Evolutionary conservation across 177 flowering plant species (phyloP), one percentile per base, ranked within the genome.

Genomic region (Vitis hybrid): DNA sequence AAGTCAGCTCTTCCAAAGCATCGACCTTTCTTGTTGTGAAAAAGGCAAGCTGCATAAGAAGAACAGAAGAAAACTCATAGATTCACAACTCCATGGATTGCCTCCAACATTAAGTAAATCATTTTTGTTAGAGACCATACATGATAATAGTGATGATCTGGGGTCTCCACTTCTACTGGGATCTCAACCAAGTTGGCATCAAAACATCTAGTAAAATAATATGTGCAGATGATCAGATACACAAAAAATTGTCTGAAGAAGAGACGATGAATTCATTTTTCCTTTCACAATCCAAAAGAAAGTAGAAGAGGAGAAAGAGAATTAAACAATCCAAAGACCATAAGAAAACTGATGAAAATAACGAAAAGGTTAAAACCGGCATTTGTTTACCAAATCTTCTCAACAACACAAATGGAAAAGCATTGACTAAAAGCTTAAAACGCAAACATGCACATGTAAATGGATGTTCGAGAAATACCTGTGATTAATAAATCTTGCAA

Each of bases 121-220:
- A 40, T 40, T 6, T 1, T 40, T 1, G 1, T 40, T 40, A 5
- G 58, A 69, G 24, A 14, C n/a, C 80, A 62, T 85, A 85, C 89
- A 66, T 83, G 89, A 71, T 85, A 85, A 48, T 85, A 85, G 62
- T 82, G 85, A 60, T 66, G 87, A 62, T 83, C 85, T 13, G 84
- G 89, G 4, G 77, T 80, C 82, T 85, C 89, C 40, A 85, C 74
- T 70, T 82, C 78, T 40, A 85, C 85, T 15, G 89, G 89, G 58
- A 85, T 80, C 52, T 85, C 89, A 57, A 83, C 51, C 77, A 83
- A 64, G 67, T 83, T 85, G 58, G 82, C 78, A 75, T 85, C 89
- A 59, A 49, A 71, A 21, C 87, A 84, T 70, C 87, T 84, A 61
- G 15, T 50, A 60, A 17, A 57, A 59, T 32, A 50, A 13, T 21